Evolutionary conservation across 2,329 filamentous ascomycete species (phyloP), one percentile per base, ranked within the genome.

Genomic region (Clarireedia hainanense): DNA sequence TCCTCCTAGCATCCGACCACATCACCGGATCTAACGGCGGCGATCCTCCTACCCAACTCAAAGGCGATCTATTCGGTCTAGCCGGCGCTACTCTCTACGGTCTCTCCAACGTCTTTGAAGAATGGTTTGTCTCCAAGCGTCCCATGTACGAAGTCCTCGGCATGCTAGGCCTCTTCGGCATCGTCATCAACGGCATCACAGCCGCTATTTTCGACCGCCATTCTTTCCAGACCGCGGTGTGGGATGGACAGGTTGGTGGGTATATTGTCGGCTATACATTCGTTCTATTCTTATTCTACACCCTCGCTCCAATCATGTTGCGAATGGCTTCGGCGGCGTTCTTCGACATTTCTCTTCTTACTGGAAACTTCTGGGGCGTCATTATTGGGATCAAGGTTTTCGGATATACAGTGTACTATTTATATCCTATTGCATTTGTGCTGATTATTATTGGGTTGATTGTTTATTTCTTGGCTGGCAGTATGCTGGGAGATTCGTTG

Each of bases 381-480:
- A 87, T 95, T 63, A 92, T 99, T 64, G 94, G 94, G 50, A 83
- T 95, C 63, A 80, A 85, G 69, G 88, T 97, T 49, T 95, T 99
- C 67, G 83, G 86, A 46, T 81, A 88, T 64, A 73, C 73, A 42
- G 83, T 99, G 57, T 88, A 96, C 74, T 96, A 83, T 78, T 79
- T 96, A 74, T 99, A 99, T 73, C 92, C 94, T 5, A 88, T 96
- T 68, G 92, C 94, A 12, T 99, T 99, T 71, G 89, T 95, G 9
- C 78, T 91, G 63, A 97, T 99, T 70, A 84, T 99, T 63, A 53
- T 91, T 27, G 92, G 94, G 1, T 81, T 96, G 64, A 77, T 91
- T 49, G 78, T 90, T 47, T 99, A 99, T 73, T 97, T 96, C 71
- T 74, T 95, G 37, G 85, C 88, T 0, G 89, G 91, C 56, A 86